phyloP scores from a whole-genome alignment of 495 filamentous ascomycete genomes.

The Trichoderma virens region DNA sequence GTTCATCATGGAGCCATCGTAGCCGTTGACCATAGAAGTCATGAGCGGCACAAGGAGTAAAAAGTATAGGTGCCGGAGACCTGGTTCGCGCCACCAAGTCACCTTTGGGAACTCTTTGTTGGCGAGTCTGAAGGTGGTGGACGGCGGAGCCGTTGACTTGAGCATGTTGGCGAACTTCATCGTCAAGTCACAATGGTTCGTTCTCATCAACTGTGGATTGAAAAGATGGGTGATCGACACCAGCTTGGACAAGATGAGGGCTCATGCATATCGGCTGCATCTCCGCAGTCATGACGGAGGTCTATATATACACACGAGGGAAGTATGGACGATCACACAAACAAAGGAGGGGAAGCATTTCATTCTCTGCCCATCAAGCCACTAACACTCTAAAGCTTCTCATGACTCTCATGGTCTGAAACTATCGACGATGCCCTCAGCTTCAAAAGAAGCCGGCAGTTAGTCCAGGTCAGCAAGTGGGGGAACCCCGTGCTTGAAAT shows the following conservation, averaged over 20 bases:
- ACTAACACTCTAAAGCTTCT: background rate
- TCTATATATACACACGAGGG: background rate
- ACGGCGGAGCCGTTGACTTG: background rate
- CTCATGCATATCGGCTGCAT: background rate
- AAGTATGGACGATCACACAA: background rate
- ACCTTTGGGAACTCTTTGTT: slow-evolving; percentile 1
- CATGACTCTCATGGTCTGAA: background rate
- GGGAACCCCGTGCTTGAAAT: background rate
- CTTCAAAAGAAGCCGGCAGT: background rate
- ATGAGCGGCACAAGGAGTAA: slow-evolving; percentile 50
- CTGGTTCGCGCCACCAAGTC: slow-evolving; percentile 50
- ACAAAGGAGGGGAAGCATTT: background rate
- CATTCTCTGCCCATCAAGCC: background rate
- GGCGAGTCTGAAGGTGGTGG: background rate
- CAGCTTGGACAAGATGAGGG: background rate
- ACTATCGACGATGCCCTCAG: background rate
- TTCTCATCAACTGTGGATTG: background rate
- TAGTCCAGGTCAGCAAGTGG: background rate
- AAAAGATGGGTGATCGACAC: background rate
- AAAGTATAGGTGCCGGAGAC: slow-evolving; percentile 54
- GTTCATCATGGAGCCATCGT: slow-evolving; percentile 45
- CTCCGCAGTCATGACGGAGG: background rate
- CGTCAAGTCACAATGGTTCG: background rate
- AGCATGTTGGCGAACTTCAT: background rate
- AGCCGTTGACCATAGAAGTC: slow-evolving; percentile 58